Evolutionary conservation across 345 rosid species (phyloP).

Genomic region (Syzygium aqueum): DNA sequence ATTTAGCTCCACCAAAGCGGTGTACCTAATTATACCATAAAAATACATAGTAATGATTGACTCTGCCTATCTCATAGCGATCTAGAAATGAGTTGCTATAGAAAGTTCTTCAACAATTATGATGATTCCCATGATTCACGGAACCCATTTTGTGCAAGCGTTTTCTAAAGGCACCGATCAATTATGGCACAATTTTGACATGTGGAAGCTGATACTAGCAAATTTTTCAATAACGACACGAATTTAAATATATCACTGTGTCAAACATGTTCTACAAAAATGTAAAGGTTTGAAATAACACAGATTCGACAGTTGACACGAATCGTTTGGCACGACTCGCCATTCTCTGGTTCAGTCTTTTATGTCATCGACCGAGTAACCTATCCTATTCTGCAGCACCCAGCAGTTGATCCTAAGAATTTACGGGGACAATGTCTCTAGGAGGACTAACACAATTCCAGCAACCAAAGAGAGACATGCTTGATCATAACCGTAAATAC

Average conservation of each 20-base stretch:
- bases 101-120: neutral
- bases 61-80: neutral
- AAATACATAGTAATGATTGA: neutral
- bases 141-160: neutral
- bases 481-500: neutral
- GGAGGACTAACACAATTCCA: neutral
- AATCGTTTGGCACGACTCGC: neutral
- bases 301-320: neutral
- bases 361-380: neutral
- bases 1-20: constrained; percentile 64
- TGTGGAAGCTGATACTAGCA: neutral
- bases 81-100: neutral
- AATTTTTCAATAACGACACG: neutral
- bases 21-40: constrained; percentile 28
- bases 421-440: neutral
- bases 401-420: neutral
- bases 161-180: neutral
- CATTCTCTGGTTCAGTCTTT: neutral
- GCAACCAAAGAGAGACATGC: neutral
- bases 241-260: neutral
- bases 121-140: neutral
- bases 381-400: neutral
- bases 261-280: neutral
- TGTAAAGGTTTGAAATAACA: neutral
- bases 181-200: neutral